Evolutionary conservation across 2,329 filamentous ascomycete genomes (phyloP).

Genomic region (Lecanoromycetidae sp.): DNA sequence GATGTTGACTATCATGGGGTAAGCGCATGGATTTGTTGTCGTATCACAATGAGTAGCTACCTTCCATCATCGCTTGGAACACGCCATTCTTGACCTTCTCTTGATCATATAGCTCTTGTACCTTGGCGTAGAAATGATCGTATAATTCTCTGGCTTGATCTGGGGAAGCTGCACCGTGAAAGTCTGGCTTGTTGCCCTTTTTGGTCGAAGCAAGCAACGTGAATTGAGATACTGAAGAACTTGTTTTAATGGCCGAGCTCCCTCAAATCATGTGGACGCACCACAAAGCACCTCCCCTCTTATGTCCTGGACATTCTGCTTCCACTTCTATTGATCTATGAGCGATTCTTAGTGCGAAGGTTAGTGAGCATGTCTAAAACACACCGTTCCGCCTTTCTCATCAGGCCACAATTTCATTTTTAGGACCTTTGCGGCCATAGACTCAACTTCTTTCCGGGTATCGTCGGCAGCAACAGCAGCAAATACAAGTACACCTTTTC

Average conservation of each 20-base stretch:
- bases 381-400: slow-evolving; percentile 54
- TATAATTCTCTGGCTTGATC: slow-evolving; percentile 73
- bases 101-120: slow-evolving; percentile 57
- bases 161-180: slow-evolving; percentile 72
- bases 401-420: slow-evolving; percentile 91
- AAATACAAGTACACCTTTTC: slow-evolving; percentile 78
- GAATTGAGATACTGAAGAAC: slow-evolving; percentile 70
- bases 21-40: neutral
- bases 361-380: neutral
- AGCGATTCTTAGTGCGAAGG: neutral
- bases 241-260: neutral
- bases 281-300: slow-evolving; percentile 88
- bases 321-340: slow-evolving; percentile 53
- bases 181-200: slow-evolving; percentile 91
- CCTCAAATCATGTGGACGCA: slow-evolving; percentile 33
- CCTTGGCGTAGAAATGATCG: slow-evolving; percentile 65
- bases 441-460: slow-evolving; percentile 75
- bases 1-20: slow-evolving; percentile 10
- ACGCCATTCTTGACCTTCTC: slow-evolving; percentile 86
- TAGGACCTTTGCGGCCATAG: slow-evolving; percentile 70
- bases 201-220: slow-evolving; percentile 87
- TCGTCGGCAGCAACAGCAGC: slow-evolving; percentile 85
- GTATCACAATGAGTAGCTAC: slow-evolving; percentile 27
- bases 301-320: slow-evolving; percentile 76
- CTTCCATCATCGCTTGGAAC: slow-evolving; percentile 99